Percentiles rank a stretch among this genome's conserved stretches.
phyloP scores from a whole-genome alignment of 805 yeast species.

The Nakazawaea molendinolei region DNA sequence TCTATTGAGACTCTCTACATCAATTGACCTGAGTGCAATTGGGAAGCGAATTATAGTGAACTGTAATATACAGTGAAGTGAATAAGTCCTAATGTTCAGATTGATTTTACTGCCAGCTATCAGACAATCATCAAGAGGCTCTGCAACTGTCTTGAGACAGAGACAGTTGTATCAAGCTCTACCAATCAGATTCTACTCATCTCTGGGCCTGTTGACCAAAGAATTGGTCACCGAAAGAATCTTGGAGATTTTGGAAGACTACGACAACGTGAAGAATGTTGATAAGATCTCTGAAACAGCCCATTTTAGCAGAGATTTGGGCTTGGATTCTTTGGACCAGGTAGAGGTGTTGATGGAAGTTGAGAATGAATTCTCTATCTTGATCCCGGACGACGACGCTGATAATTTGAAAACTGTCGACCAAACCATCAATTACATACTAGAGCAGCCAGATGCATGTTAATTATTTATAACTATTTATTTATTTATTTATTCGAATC shows the following conservation, averaged over 20 bases:
- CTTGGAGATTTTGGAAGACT: conserved; percentile 57
- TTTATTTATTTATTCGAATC: neutral
- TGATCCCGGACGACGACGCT: conserved; percentile 84
- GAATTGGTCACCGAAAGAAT: conserved; percentile 59
- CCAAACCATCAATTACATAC: conserved; percentile 85
- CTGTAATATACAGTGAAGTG: too few relatives aligned
- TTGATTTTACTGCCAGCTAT: too few relatives aligned
- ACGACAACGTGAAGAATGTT: conserved; percentile 43
- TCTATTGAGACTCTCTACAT: too few relatives aligned
- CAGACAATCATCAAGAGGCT: too few relatives aligned
- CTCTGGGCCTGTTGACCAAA: conserved; percentile 53
- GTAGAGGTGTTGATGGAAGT: conserved; percentile 70
- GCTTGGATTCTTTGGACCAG: conserved; percentile 64
- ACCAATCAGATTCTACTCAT: conserved; percentile 43
- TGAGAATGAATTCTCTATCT: conserved; percentile 71
- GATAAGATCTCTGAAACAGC: conserved; percentile 31
- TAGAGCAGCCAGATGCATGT: conserved; percentile 49
- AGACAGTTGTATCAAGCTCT: too few relatives aligned
- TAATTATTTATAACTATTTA: conserved; percentile 13
- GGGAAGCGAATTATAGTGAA: too few relatives aligned
- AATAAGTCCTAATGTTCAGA: too few relatives aligned
- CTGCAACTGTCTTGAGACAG: too few relatives aligned
- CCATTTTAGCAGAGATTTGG: conserved; percentile 57
- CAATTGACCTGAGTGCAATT: too few relatives aligned
- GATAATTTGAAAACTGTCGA: conserved; percentile 91